These are phyloP conservation scores for Citrullus mucosospermus DNA, from an alignment of 306 rosid species.

Conservation along the genomic window DNA sequence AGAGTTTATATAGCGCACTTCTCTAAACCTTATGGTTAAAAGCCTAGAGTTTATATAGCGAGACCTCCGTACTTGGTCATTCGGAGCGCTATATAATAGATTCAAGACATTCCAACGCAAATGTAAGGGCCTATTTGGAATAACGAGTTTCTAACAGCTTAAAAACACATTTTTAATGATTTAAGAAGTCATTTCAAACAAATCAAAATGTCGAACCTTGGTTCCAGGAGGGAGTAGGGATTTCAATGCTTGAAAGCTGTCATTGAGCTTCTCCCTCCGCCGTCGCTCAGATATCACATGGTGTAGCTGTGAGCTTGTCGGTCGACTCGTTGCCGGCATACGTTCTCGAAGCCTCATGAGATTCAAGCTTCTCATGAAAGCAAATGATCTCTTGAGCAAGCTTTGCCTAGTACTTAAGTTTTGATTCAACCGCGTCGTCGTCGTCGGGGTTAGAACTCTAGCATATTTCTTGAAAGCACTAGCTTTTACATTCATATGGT, in stretches of 20 bases:
- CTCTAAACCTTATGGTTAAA: too few species aligned
- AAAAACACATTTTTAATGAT: too few species aligned
- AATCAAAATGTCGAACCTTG: conserved; percentile 29
- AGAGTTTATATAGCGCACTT: too few species aligned
- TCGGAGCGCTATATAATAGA: too few species aligned
- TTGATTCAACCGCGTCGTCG: conserved; percentile 10
- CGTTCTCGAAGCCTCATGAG: conserved; percentile 29
- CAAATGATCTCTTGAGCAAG: conserved; percentile 44
- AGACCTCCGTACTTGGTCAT: too few species aligned
- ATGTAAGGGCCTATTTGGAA: too few species aligned
- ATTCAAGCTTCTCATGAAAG: conserved; percentile 38
- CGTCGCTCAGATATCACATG: conserved; percentile 76
- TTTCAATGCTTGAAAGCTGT: conserved; percentile 61
- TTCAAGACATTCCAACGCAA: too few species aligned
- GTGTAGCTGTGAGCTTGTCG: conserved; percentile 44
- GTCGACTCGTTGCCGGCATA: conserved; percentile 29
- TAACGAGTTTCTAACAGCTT: not conserved
- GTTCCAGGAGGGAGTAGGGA: conserved; percentile 69
- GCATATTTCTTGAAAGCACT: conserved; percentile 49
- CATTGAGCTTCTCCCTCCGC: conserved; percentile 75
- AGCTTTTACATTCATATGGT: not conserved
- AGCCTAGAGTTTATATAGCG: too few species aligned
- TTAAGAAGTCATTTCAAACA: too few species aligned
- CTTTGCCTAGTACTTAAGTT: conserved; percentile 19
- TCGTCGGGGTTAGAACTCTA: conserved; percentile 7